Percentiles rank a stretch among this genome's conserved stretches.
Evolutionary conservation across 768 basidiomycete genomes (phyloP).

Genomic region (Kwoniella dendrophila): DNA sequence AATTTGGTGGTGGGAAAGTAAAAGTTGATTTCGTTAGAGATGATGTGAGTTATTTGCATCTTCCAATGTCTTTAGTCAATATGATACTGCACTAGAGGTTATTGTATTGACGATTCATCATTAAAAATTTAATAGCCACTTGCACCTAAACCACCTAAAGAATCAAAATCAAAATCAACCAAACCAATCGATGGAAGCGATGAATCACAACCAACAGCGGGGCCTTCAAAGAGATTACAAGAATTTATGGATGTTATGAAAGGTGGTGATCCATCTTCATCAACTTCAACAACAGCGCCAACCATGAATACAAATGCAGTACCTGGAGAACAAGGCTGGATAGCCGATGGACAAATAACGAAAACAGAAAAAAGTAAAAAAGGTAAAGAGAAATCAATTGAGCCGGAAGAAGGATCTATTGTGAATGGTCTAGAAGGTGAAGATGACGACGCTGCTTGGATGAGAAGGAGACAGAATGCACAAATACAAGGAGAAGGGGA

Average conservation of each 20-base stretch:
- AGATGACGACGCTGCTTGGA: conserved; percentile 57
- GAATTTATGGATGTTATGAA: conserved; percentile 79
- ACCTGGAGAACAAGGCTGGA: conserved; percentile 41
- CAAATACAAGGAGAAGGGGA: conserved; percentile 34
- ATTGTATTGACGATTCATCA: not conserved
- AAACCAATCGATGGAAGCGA: conserved; percentile 1
- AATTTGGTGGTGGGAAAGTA: conserved; percentile 73
- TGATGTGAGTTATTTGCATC: conserved; percentile 68
- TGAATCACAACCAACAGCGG: conserved; percentile 20
- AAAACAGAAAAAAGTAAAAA: conserved; percentile 28
- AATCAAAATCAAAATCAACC: conserved; percentile 6
- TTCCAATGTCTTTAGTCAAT: too few relatives aligned
- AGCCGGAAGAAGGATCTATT: conserved; percentile 14
- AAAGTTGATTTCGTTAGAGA: conserved; percentile 67
- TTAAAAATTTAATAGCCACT: conserved; percentile 23
- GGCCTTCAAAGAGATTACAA: conserved; percentile 60
- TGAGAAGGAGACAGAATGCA: conserved; percentile 47
- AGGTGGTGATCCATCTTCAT: conserved; percentile 33
- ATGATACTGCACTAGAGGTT: not conserved
- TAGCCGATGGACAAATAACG: conserved; percentile 30
- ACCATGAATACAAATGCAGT: conserved; percentile 11
- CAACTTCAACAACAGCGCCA: conserved; percentile 6
- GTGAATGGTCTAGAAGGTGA: too few relatives aligned
- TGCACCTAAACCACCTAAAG: conserved; percentile 20
- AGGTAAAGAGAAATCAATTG: conserved; percentile 29